Base-by-base conservation (phyloP, 2,329 filamentous ascomycete genomes). In the Podosphaera aphanis region DNA sequence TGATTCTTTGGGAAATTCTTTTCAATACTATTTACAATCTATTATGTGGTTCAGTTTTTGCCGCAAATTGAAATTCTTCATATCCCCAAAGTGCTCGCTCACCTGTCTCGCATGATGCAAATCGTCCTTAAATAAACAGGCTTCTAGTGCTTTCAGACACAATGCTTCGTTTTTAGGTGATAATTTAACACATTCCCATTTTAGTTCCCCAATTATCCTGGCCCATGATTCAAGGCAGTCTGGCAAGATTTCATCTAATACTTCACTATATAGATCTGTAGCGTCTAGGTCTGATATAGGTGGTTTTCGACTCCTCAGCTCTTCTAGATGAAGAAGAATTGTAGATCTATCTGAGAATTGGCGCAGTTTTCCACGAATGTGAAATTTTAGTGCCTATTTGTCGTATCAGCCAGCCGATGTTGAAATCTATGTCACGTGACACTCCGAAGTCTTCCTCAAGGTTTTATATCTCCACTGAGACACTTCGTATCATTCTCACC, bases 1-100 rank as follows among this genome's bases (percentile, higher is more conserved):
- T 55, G 59, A 29, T 55, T 59, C 16, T 48, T 49, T 2, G 56
- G 52, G 25, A 59, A 60, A 16, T 46, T 55, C 39, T 59, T 60
- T 43, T 60, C 57, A 4, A 60, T 50, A 46, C 54, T 57, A 39
- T 55, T 60, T 6, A 55, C 53, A 47, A 60, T 60, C 56, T 59
- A 47, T n/a, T 7, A 7, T 18, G 37, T 16, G 18, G n/a, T 23
- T 33, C 15, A 48, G 42, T 18, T 18, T 18, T 44, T 20, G 5
- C 7, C 2, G 7, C 11, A 16, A 13, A 8, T 2, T 3, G 10
- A 20, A 16, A 20, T 11, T 39, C 18, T n/a, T 20, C 23, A 5
- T 1, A 39, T 3, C 2, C 11, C 10, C 15, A 16, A 18, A 11
- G 21, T 21, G 16, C 46, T 35, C 45, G 48, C 46, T 45, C 51